Conservation (phyloP, 208 protist genomes). For the Trichomonas tenax region DNA sequence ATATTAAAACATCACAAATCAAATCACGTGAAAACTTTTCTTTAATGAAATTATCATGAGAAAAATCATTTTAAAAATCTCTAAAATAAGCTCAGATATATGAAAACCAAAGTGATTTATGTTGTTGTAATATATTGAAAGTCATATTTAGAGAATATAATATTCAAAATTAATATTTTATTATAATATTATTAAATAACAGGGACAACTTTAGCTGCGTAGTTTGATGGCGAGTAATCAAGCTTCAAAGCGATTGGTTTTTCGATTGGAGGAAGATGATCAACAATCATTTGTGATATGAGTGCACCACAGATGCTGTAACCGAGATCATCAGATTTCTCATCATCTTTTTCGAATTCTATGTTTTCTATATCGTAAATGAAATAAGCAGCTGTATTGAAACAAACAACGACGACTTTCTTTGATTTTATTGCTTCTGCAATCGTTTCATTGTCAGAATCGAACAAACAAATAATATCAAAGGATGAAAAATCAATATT, state of each 20-base stretch:
- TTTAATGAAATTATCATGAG: too few relatives aligned
- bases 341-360: neutral
- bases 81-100: too few relatives aligned
- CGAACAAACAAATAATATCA: neutral
- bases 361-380: neutral
- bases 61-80: too few relatives aligned
- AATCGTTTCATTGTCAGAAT: neutral
- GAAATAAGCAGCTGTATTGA: neutral
- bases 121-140: too few relatives aligned
- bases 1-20: too few relatives aligned
- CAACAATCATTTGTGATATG: neutral
- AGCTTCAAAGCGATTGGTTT: neutral
- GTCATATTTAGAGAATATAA: too few relatives aligned
- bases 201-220: too few relatives aligned
- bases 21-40: too few relatives aligned
- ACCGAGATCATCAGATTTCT: too few relatives aligned
- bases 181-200: too few relatives aligned
- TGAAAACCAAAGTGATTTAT: too few relatives aligned
- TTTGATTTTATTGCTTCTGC: neutral
- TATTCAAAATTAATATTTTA: too few relatives aligned
- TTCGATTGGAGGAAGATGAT: neutral
- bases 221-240: neutral
- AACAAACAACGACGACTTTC: neutral
- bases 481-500: neutral
- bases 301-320: neutral